Evolutionary conservation across 345 rosid genomes (phyloP), one percentile per base, ranked within the genome.

Genomic region (Mercurialis annua): DNA sequence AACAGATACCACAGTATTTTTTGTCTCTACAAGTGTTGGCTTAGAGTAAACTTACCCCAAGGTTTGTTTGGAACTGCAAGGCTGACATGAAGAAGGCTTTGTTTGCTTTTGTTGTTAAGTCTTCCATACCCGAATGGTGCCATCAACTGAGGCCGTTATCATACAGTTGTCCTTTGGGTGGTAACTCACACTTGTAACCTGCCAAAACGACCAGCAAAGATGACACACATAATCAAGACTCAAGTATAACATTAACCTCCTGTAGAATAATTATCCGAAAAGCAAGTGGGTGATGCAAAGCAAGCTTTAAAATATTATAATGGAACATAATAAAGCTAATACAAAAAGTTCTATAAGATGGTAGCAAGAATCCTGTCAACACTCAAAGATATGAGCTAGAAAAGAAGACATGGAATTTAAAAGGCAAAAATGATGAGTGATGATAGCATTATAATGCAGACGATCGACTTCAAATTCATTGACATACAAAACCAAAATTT

Each of bases 171-270:
- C 97, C 62, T 82, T 88, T 10, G 97, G 97, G 64, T 90, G 98
- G 80, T 92, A 90, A 71, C 97, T 93, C 73, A 93, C 94, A 43
- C 97, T 93, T 48, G 96, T 90, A 42, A 93, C 93, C 98, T 92
- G 81, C 65, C 68, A 57, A 52, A 68, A 33, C 30, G 58, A 31
- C 24, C 14, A 47, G 46, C 10, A 40, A 69, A 69, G 14, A 40
- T 6, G 12, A 54, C 1, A 14, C 14, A 14, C 31, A 33, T 57
- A 8, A 33, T 33, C 24, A n/a, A 2, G 2, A 57, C 7, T 1
- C n/a, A 36, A 36, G 11, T 4, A 40, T 8, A 57, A 26, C 62
- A 57, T 55, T 26, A 21, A 36, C 8, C 16, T 67, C 67, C 44
- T 30, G 31, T 17, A 46, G 3, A 27, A 30, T 20, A 17, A 12